phyloP scores from a whole-genome alignment of 2,329 filamentous ascomycete genomes.

The Neonectria sp. region DNA sequence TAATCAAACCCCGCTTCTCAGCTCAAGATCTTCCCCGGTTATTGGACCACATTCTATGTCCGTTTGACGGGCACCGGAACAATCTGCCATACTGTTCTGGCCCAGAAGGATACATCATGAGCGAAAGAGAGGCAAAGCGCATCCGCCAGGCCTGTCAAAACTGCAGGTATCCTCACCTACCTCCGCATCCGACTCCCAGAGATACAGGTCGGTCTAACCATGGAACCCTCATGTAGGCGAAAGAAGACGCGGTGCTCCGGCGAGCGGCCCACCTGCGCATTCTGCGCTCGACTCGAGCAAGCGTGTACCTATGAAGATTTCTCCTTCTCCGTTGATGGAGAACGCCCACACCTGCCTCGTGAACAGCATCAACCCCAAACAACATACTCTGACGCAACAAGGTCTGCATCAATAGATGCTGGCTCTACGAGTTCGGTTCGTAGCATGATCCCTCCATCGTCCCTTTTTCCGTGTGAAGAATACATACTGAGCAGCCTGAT shows the following conservation, averaged over 20 bases:
- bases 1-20: constrained; percentile 5
- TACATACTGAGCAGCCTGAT: not conserved
- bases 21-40: constrained; percentile 1
- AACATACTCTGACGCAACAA: not conserved
- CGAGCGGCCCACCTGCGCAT: constrained; percentile 2
- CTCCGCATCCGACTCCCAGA: not conserved
- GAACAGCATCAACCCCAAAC: not conserved
- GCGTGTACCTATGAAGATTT: not conserved
- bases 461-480: not conserved
- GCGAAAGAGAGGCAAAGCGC: constrained; percentile 9
- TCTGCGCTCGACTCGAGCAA: constrained; percentile 4
- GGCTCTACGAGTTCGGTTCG: not conserved
- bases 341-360: not conserved
- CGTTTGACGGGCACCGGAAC: not conserved
- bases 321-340: constrained; percentile 3
- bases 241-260: constrained; percentile 8
- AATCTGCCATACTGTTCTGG: constrained; percentile 4
- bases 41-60: not conserved
- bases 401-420: constrained; percentile 1
- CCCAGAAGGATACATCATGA: constrained; percentile 6
- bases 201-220: not conserved
- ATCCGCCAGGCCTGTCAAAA: constrained; percentile 7
- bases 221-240: constrained; percentile 2
- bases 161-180: constrained; percentile 2
- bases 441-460: not conserved